phyloP scores from a whole-genome alignment of 2,329 filamentous ascomycete genomes.

The Rutstroemia sp. region DNA sequence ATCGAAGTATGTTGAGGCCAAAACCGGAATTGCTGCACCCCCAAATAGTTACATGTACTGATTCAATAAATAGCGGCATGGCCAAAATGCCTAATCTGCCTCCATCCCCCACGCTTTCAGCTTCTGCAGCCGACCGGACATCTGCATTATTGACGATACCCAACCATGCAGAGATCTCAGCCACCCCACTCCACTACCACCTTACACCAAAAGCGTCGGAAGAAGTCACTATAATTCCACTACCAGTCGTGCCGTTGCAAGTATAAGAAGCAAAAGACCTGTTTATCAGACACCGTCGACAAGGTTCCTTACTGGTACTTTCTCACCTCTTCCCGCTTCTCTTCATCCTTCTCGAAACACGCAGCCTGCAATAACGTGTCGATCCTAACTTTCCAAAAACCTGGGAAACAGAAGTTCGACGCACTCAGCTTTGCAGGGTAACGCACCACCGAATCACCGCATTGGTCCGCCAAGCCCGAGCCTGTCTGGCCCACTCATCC shows the following conservation, averaged over 20 bases:
- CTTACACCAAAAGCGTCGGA: neutral
- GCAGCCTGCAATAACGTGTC: too few relatives aligned
- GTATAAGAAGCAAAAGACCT: constrained; percentile 1
- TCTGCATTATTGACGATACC: neutral
- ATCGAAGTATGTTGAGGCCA: constrained; percentile 4
- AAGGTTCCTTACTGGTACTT: neutral
- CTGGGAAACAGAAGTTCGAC: neutral
- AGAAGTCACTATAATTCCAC: neutral
- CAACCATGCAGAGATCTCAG: constrained; percentile 5
- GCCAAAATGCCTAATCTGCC: neutral
- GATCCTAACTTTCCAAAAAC: neutral
- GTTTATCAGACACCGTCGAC: neutral
- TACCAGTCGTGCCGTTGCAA: neutral
- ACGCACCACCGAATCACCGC: neutral
- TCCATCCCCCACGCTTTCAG: constrained; percentile 3
- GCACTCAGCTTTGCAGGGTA: neutral
- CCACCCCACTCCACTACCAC: neutral
- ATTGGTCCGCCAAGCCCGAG: neutral
- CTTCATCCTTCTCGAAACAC: too few relatives aligned
- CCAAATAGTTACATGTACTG: neutral
- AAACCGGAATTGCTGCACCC: neutral
- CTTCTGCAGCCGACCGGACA: neutral
- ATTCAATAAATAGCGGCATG: constrained; percentile 7
- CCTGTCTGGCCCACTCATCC: neutral
- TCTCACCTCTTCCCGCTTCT: neutral